phyloP scores from a whole-genome alignment of 2,329 filamentous ascomycete genomes.

The Grosmannia serpens region DNA sequence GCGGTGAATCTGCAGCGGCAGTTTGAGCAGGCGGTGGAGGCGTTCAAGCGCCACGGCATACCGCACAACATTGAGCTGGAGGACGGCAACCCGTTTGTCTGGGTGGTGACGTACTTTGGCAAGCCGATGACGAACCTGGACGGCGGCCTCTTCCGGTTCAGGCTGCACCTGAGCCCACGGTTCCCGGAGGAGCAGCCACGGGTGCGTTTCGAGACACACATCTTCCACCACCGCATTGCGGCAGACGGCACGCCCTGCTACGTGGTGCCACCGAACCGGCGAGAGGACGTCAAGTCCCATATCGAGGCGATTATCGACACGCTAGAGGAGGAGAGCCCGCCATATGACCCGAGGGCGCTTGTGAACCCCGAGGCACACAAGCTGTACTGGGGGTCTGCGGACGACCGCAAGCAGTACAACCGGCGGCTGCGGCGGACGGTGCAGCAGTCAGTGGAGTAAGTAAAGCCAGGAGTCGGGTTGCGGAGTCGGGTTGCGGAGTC shows the following conservation, averaged over 20 bases:
- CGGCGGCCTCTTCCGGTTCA: conserved; percentile 77
- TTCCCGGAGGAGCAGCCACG: conserved; percentile 87
- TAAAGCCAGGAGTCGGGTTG: conserved; percentile 5
- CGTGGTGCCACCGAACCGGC: conserved; percentile 44
- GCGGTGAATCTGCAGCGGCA: conserved; percentile 75
- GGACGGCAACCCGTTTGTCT: conserved; percentile 78
- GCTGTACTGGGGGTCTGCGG: conserved; percentile 71
- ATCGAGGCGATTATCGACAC: conserved; percentile 71
- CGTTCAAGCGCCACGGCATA: conserved; percentile 58
- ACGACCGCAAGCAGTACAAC: conserved; percentile 77
- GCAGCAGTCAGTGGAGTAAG: conserved; percentile 53
- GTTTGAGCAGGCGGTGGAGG: conserved; percentile 68
- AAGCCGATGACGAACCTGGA: conserved; percentile 88
- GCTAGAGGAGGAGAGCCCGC: conserved; percentile 78
- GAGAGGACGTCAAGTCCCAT: conserved; percentile 71
- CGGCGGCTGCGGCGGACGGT: conserved; percentile 69
- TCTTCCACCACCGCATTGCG: conserved; percentile 84
- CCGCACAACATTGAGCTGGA: conserved; percentile 68
- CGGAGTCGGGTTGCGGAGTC: background rate
- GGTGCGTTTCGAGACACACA: conserved; percentile 63
- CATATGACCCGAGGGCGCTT: conserved; percentile 80
- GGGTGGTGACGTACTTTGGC: conserved; percentile 82
- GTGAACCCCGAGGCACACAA: conserved; percentile 79
- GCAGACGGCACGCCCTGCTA: conserved; percentile 76
- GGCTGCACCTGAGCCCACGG: conserved; percentile 64